Conservation (phyloP, 2,329 filamentous ascomycete genomes). For the Alternaria alternata region DNA sequence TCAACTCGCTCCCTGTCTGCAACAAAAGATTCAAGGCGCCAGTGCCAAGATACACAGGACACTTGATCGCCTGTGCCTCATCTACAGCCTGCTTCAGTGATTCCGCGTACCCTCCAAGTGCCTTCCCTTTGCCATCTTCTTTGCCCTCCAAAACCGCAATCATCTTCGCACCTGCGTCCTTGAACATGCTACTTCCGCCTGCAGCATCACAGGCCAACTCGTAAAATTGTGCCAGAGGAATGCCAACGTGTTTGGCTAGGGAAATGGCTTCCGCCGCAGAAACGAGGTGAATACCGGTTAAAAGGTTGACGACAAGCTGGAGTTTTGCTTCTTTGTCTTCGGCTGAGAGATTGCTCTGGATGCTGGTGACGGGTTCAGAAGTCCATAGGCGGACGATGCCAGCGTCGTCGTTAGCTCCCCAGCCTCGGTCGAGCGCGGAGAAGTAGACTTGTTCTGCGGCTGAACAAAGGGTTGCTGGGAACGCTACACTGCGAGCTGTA, state of each 20-base stretch:
- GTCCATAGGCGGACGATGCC: constrained; percentile 64
- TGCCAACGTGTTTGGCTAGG: constrained; percentile 48
- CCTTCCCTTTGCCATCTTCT: constrained; percentile 24
- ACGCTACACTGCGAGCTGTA: constrained; percentile 65
- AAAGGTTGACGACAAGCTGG: constrained; percentile 47
- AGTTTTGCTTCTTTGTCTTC: constrained; percentile 42
- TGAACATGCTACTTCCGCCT: constrained; percentile 49
- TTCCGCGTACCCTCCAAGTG: constrained; percentile 30
- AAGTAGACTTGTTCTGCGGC: constrained; percentile 72
- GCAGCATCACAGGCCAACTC: constrained; percentile 48
- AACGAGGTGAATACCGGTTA: constrained; percentile 47
- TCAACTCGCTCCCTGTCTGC: constrained; percentile 35
- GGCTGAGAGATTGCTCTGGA: constrained; percentile 32
- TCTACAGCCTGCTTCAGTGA: constrained; percentile 40
- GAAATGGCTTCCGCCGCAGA: constrained; percentile 50
- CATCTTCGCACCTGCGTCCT: constrained; percentile 42
- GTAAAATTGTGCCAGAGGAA: constrained; percentile 50
- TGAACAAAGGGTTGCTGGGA: constrained; percentile 68
- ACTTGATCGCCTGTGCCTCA: constrained; percentile 47
- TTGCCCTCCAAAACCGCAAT: constrained; percentile 44
- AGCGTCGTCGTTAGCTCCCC: constrained; percentile 63
- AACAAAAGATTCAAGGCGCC: constrained; percentile 44
- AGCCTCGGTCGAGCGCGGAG: constrained; percentile 66
- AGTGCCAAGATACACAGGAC: constrained; percentile 44
- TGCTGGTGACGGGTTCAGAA: constrained; percentile 48